These are phyloP conservation scores for Kodamaea fukazawae DNA, from an alignment of 805 yeast species.

Conservation along the genomic window DNA sequence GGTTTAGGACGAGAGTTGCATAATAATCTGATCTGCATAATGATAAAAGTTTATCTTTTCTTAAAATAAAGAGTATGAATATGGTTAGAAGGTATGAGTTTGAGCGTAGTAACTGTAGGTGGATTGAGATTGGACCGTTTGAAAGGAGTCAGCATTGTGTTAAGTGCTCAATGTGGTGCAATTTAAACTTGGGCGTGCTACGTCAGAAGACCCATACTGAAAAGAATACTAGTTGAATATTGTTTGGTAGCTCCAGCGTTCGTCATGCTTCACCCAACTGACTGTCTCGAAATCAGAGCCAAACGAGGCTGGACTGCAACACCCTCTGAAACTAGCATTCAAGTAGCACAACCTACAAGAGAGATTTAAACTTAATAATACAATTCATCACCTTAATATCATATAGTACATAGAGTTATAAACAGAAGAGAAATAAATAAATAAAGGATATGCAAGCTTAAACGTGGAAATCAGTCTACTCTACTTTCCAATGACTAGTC, in stretches of 20 bases:
- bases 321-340: background rate
- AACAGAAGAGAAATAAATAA: slow-evolving; percentile 2
- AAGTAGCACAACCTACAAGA: background rate
- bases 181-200: too few species aligned
- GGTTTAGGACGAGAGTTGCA: slow-evolving; percentile 72
- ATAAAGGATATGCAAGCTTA: slow-evolving; percentile 6
- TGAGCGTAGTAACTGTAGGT: too few species aligned
- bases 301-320: too few species aligned
- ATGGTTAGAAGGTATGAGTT: too few species aligned
- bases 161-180: too few species aligned
- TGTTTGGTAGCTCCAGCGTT: too few species aligned
- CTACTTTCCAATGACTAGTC: slow-evolving; percentile 45
- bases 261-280: too few species aligned
- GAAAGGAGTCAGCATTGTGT: too few species aligned
- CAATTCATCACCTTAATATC: background rate
- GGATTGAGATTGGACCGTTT: too few species aligned
- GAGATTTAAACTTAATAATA: background rate
- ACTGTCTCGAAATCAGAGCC: too few species aligned
- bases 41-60: background rate
- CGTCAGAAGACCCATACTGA: too few species aligned
- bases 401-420: slow-evolving; percentile 2
- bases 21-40: slow-evolving; percentile 9
- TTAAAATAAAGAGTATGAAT: slow-evolving; percentile 2
- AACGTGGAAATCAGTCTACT: slow-evolving; percentile 18
- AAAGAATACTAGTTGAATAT: too few species aligned